Evolutionary conservation across 176 grass and related monocot species (phyloP).

Genomic region (Musa troglodytarum): DNA sequence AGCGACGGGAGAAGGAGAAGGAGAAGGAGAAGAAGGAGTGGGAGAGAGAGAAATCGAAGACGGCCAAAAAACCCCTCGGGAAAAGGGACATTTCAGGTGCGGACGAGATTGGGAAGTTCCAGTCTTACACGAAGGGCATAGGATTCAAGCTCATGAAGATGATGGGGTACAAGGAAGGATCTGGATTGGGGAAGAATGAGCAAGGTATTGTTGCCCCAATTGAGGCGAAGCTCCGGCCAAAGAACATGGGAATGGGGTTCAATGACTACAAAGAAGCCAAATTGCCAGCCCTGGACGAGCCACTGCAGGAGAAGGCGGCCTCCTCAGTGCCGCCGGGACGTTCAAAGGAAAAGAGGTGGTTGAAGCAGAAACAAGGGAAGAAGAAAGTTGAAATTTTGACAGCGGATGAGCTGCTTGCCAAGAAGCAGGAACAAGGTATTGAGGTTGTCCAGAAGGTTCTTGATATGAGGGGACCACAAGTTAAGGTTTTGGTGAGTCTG

Average conservation of each 20-base stretch:
- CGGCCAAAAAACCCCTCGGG: slow-evolving; percentile 11
- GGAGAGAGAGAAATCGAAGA: slow-evolving; percentile 29
- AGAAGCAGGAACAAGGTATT: slow-evolving; percentile 52
- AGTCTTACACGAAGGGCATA: slow-evolving; percentile 38
- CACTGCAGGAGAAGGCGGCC: not conserved
- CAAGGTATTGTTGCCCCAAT: slow-evolving; percentile 46
- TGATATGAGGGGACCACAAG: slow-evolving; percentile 71
- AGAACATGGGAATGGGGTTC: slow-evolving; percentile 60
- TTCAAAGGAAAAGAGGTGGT: slow-evolving; percentile 51
- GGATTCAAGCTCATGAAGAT: slow-evolving; percentile 44
- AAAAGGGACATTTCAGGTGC: slow-evolving; percentile 19
- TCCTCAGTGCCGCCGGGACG: not conserved
- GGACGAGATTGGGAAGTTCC: slow-evolving; percentile 27
- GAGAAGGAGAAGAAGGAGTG: slow-evolving; percentile 47
- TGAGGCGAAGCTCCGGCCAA: slow-evolving; percentile 39
- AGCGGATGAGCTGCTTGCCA: slow-evolving; percentile 56
- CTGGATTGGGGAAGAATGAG: slow-evolving; percentile 57
- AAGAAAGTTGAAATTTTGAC: slow-evolving; percentile 44
- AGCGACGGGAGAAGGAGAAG: slow-evolving; percentile 58
- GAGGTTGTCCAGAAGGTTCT: slow-evolving; percentile 57
- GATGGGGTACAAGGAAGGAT: slow-evolving; percentile 69
- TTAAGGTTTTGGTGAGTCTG: slow-evolving; percentile 45
- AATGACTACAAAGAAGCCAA: slow-evolving; percentile 73
- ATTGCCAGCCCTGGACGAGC: slow-evolving; percentile 14
- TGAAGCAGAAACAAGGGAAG: slow-evolving; percentile 35